A percentile compares a stretch with the other conserved stretches of the same genome.
phyloP scores from a whole-genome alignment of 768 basidiomycete species.

The Tulasnella sp. region DNA sequence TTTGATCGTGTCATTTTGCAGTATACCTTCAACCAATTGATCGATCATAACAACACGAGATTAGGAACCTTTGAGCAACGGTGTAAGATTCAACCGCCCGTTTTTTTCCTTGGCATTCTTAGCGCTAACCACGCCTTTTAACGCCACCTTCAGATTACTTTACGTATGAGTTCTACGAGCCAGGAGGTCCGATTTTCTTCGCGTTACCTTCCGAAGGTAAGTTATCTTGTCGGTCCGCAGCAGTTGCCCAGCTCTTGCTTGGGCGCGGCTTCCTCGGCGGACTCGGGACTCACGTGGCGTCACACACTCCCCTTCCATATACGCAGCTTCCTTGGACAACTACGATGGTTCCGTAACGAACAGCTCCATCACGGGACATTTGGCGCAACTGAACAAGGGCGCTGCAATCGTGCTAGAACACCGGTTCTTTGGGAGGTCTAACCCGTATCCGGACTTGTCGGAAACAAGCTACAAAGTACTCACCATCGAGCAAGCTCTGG shows the following conservation, averaged over 20 bases:
- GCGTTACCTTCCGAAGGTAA: constrained; percentile 28
- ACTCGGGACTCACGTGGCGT: not conserved
- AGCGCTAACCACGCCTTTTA: not conserved
- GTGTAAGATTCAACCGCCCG: constrained; percentile 16
- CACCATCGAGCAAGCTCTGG: constrained; percentile 41
- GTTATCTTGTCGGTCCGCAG: not conserved
- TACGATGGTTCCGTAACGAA: constrained; percentile 28
- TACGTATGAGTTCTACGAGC: constrained; percentile 33
- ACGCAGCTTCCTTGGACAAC: constrained; percentile 24
- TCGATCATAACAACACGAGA: constrained; percentile 19
- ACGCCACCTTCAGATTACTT: constrained; percentile 22
- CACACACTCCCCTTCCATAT: not conserved
- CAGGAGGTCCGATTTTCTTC: constrained; percentile 30
- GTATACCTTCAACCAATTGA: constrained; percentile 29
- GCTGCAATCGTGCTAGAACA: constrained; percentile 29
- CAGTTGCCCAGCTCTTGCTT: not conserved
- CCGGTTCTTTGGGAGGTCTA: constrained; percentile 27
- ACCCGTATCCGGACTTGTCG: constrained; percentile 24
- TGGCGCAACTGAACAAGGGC: constrained; percentile 31
- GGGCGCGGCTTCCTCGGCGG: not conserved
- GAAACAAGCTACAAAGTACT: constrained; percentile 14
- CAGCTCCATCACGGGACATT: constrained; percentile 15
- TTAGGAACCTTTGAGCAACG: constrained; percentile 29
- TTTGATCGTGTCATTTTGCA: constrained; percentile 10
- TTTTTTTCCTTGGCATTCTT: not conserved